A percentile compares a stretch with the other conserved stretches of the same genome.
Evolutionary conservation across 1,284 basidiomycete species (phyloP).

Genomic region (Boletellus deceptivus): DNA sequence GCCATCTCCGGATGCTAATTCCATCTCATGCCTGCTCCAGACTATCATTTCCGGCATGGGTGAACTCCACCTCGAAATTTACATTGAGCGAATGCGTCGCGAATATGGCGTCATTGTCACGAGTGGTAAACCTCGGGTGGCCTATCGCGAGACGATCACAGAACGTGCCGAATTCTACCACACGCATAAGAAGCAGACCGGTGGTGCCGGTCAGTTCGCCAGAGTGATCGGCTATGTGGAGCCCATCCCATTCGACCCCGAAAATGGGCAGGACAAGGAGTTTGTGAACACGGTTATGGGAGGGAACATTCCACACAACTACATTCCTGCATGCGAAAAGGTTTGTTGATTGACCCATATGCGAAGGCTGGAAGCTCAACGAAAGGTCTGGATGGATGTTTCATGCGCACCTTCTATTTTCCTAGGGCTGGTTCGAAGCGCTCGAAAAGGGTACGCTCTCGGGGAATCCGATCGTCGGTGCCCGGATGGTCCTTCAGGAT

Average conservation of each 20-base stretch:
- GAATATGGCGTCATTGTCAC: constrained; percentile 95
- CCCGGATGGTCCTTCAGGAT: constrained; percentile 88
- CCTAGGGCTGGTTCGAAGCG: constrained; percentile 92
- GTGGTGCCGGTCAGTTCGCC: constrained; percentile 96
- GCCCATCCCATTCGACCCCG: constrained; percentile 78
- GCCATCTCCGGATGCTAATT: not conserved
- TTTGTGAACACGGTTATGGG: constrained; percentile 93
- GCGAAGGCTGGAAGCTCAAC: not conserved
- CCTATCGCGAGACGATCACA: constrained; percentile 94
- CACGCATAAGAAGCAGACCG: constrained; percentile 98
- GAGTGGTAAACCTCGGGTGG: constrained; percentile 95
- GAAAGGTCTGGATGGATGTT: not conserved
- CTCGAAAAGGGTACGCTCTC: constrained; percentile 89
- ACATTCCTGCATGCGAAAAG: constrained; percentile 95
- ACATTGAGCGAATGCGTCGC: constrained; percentile 97
- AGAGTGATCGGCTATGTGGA: constrained; percentile 92
- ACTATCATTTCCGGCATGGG: constrained; percentile 99
- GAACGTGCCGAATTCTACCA: constrained; percentile 83
- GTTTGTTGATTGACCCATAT: constrained; percentile 36
- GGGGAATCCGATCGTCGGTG: constrained; percentile 87
- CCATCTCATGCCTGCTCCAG: constrained; percentile 37
- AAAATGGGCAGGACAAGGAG: constrained; percentile 61
- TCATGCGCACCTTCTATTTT: not conserved
- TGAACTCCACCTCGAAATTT: constrained; percentile 98
- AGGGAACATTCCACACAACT: constrained; percentile 88